phyloP scores from a whole-genome alignment of 2,329 filamentous ascomycete species.

The Nigrograna mackinnonii region DNA sequence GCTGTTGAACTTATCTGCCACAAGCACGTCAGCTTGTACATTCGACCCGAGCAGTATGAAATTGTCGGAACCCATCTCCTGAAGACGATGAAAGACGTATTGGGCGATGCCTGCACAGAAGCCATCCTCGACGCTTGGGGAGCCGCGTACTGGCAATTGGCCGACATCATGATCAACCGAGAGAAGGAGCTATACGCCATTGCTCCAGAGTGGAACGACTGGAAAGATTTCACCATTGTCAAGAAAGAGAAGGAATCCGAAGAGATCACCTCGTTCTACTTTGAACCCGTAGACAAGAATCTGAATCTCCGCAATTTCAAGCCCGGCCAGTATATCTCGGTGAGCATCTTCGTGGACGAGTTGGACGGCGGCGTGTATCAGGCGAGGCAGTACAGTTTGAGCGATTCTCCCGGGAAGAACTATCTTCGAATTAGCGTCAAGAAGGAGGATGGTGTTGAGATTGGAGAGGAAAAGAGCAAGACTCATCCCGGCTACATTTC shows the following conservation, averaged over 20 bases:
- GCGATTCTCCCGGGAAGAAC: slow-evolving; percentile 62
- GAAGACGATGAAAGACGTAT: slow-evolving; percentile 66
- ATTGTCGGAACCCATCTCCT: slow-evolving; percentile 73
- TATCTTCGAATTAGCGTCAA: slow-evolving; percentile 75
- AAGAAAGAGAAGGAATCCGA: slow-evolving; percentile 68
- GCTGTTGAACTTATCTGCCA: slow-evolving; percentile 72
- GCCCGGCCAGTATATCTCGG: slow-evolving; percentile 74
- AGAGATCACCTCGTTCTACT: slow-evolving; percentile 72
- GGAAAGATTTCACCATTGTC: slow-evolving; percentile 68
- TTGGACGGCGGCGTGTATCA: slow-evolving; percentile 59
- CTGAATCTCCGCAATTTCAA: slow-evolving; percentile 64
- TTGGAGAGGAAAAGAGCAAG: slow-evolving; percentile 49
- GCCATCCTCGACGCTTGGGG: slow-evolving; percentile 70
- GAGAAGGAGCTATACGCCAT: slow-evolving; percentile 67
- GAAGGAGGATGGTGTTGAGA: slow-evolving; percentile 61
- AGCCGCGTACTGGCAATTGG: slow-evolving; percentile 73
- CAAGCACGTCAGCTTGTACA: slow-evolving; percentile 73
- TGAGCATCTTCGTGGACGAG: slow-evolving; percentile 60
- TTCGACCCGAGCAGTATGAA: slow-evolving; percentile 70
- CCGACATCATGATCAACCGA: slow-evolving; percentile 70
- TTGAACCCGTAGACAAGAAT: slow-evolving; percentile 65
- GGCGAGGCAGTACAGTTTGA: slow-evolving; percentile 73
- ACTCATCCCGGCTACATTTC: slow-evolving; percentile 68
- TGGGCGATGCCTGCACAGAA: slow-evolving; percentile 68
- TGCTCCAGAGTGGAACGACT: slow-evolving; percentile 66